phyloP scores from a whole-genome alignment of 2,329 filamentous ascomycete species.

The Aspergillus spinulosporus region DNA sequence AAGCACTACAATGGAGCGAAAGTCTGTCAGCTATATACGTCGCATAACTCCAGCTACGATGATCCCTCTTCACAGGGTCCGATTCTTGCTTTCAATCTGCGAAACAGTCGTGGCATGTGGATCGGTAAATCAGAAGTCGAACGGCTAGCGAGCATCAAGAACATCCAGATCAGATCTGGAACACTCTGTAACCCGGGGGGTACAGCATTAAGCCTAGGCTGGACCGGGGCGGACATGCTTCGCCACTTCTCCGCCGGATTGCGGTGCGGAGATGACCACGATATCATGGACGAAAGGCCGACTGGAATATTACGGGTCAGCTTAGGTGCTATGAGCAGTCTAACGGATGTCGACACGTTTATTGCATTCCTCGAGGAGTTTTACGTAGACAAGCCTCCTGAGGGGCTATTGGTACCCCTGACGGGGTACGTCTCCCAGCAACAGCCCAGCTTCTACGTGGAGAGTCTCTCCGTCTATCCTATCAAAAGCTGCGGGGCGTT shows the following conservation, averaged over 20 bases:
- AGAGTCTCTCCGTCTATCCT: conserved; percentile 74
- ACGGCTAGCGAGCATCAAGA: conserved; percentile 74
- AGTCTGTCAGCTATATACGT: conserved; percentile 68
- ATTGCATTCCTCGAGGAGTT: conserved; percentile 71
- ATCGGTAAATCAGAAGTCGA: conserved; percentile 82
- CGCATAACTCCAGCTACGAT: conserved; percentile 43
- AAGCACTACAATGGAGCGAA: conserved; percentile 67
- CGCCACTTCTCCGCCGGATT: conserved; percentile 82
- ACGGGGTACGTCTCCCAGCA: conserved; percentile 8
- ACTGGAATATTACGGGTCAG: conserved; percentile 85
- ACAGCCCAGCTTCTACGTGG: conserved; percentile 52
- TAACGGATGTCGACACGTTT: conserved; percentile 71
- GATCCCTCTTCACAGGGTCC: conserved; percentile 62
- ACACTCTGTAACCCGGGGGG: conserved; percentile 91
- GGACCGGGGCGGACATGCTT: conserved; percentile 79
- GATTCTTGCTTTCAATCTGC: conserved; percentile 80
- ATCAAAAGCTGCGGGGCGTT: conserved; percentile 93
- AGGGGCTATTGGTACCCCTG: conserved; percentile 21
- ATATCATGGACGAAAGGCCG: conserved; percentile 79
- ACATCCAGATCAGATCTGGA: conserved; percentile 83
- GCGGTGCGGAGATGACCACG: conserved; percentile 79
- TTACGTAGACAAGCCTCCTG: conserved; percentile 49
- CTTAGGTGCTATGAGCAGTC: conserved; percentile 84
- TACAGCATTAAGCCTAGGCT: conserved; percentile 68
- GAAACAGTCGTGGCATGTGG: conserved; percentile 68